phyloP scores from a whole-genome alignment of 495 filamentous ascomycete genomes.

The Neurospora terricola region DNA sequence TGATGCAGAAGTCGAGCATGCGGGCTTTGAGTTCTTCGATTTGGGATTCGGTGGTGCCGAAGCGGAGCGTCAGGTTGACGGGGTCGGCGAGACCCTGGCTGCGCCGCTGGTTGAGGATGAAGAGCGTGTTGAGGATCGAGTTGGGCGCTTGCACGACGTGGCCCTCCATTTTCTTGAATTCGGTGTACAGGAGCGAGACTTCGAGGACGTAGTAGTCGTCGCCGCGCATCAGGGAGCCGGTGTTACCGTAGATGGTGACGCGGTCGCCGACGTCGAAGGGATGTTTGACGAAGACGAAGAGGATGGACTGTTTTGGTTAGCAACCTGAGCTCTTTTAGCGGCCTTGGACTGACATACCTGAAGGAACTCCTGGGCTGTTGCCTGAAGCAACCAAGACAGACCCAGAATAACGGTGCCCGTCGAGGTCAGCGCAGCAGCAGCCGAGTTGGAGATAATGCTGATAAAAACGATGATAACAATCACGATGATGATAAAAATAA shows the following conservation, averaged over 20 bases:
- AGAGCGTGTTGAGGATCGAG: constrained; percentile 82
- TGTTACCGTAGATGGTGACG: constrained; percentile 84
- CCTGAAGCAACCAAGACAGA: constrained; percentile 83
- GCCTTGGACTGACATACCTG: constrained; percentile 12
- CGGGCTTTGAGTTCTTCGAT: constrained; percentile 75
- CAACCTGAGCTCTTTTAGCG: not conserved
- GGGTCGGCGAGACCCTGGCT: constrained; percentile 85
- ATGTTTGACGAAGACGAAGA: constrained; percentile 97
- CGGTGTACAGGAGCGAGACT: constrained; percentile 88
- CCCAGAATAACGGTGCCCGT: constrained; percentile 79
- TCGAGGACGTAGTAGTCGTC: constrained; percentile 97
- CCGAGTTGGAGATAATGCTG: constrained; percentile 79
- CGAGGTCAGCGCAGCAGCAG: constrained; percentile 72
- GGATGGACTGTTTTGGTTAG: constrained; percentile 48
- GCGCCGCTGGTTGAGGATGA: constrained; percentile 89
- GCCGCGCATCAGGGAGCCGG: constrained; percentile 62
- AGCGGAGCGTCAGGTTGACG: constrained; percentile 73
- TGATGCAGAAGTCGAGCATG: constrained; percentile 75
- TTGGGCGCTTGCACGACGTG: constrained; percentile 95
- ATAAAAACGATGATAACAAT: constrained; percentile 78
- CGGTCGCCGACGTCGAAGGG: constrained; percentile 95
- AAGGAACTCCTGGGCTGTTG: constrained; percentile 88
- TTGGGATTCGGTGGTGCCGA: constrained; percentile 77
- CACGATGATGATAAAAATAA: constrained; percentile 74
- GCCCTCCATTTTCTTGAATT: constrained; percentile 97